Percentiles rank a stretch among this genome's conserved stretches.
These are phyloP conservation scores for Sugiyamaella marilandica DNA, from an alignment of 805 yeast species.

Conservation along the genomic window DNA sequence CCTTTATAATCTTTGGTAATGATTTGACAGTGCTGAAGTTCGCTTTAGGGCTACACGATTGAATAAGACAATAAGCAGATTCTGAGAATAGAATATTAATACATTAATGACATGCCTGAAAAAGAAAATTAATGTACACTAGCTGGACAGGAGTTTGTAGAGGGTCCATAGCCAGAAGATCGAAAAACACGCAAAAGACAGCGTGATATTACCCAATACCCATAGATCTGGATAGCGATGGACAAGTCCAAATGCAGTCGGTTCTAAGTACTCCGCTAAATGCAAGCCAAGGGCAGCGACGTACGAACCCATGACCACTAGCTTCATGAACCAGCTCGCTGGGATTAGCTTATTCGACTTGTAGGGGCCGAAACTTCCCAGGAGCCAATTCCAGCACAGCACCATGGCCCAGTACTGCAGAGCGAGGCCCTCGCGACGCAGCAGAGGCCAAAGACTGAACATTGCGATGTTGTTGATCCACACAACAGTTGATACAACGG, in stretches of 20 bases:
- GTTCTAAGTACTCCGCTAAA: slow-evolving; percentile 49
- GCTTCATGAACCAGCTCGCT: slow-evolving; percentile 43
- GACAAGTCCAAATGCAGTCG: slow-evolving; percentile 13
- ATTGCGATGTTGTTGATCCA: slow-evolving; percentile 85
- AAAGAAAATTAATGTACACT: neutral
- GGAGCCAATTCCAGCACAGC: slow-evolving; percentile 70
- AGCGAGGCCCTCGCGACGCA: slow-evolving; percentile 66
- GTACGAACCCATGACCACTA: slow-evolving; percentile 50
- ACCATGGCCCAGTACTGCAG: slow-evolving; percentile 67
- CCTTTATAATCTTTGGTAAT: slow-evolving; percentile 16
- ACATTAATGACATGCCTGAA: too few relatives aligned
- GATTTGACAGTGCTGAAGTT: slow-evolving; percentile 18
- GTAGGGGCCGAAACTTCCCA: slow-evolving; percentile 47
- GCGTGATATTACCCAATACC: slow-evolving; percentile 68
- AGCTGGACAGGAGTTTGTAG: slow-evolving; percentile 40
- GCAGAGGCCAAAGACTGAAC: slow-evolving; percentile 84
- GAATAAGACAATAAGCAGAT: neutral
- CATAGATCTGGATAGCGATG: slow-evolving; percentile 71
- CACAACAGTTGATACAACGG: slow-evolving; percentile 64
- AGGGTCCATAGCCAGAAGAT: slow-evolving; percentile 82
- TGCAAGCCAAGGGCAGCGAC: slow-evolving; percentile 49
- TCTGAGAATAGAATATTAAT: too few relatives aligned
- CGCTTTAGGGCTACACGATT: slow-evolving; percentile 30
- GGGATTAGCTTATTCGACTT: slow-evolving; percentile 39
- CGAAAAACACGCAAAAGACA: slow-evolving; percentile 71